Evolutionary conservation across 257 asterid genomes (phyloP), one percentile per base, ranked within the genome.

Genomic region (Rhazya stricta): DNA sequence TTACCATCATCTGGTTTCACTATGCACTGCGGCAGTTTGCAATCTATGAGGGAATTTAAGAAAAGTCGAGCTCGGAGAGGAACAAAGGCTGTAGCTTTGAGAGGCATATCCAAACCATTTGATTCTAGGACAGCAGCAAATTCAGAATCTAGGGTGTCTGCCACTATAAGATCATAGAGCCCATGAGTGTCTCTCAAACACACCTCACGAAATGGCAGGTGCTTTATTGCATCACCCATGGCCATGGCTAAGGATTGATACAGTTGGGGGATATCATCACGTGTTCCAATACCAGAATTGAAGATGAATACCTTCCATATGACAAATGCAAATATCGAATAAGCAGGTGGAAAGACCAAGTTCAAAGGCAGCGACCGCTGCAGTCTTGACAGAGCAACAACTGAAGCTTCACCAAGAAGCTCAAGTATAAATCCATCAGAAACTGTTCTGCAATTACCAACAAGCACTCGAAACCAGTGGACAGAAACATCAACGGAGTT

Each of bases 401-500:
- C 76, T 16, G 98, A 89, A 79, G 97, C 89, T 82, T 95, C 96
- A 74, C 99, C 99, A 74, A 95, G 83, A 57, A 95, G 96, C 56
- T 91, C 94, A 79, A 88, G 91, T 79, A 95, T 75, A 51, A 92
- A 85, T 71, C 99, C 99, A 88, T 95, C 98, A 54, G 83, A 84
- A 81, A 91, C 91, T 8, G 96, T 92, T 83, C 94, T 87, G 86
- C 98, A 95, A 81, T 92, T 95, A 60, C 99, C 98, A 30, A 95
- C 96, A 76, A 95, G 94, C 76, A 95, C 99, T 85, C 99, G 87
- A 84, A 92, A 95, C 99, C 98, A 92, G 90, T 88, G 94, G 72
- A 86, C 83, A 9, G 99, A 95, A 72, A 93, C 90, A 83, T 95
- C 99, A 85, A 88, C 86, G 83, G 80, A 68, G 85, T 76, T 89